These are phyloP conservation scores for Hericium erinaceus DNA, from an alignment of 768 basidiomycete genomes.

Conservation along the genomic window DNA sequence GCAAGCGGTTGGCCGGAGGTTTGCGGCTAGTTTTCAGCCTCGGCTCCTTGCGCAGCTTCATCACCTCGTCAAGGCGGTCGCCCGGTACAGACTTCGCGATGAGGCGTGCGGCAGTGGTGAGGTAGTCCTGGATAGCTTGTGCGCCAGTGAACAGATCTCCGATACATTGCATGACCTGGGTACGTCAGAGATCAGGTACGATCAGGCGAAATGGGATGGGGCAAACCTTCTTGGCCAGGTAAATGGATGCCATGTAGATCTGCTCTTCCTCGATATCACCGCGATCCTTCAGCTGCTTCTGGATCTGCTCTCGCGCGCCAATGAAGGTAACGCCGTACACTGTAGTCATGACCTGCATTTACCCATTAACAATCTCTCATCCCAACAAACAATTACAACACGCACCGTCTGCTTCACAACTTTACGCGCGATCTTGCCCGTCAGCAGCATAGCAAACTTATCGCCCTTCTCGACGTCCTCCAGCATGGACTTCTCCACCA, in stretches of 20 bases:
- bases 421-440: conserved; percentile 80
- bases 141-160: conserved; percentile 93
- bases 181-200: neutral
- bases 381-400: conserved; percentile 2
- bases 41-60: conserved; percentile 19
- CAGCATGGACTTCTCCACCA: conserved; percentile 65
- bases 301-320: conserved; percentile 92
- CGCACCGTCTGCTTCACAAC: conserved; percentile 94
- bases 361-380: neutral
- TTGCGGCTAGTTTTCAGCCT: conserved; percentile 2
- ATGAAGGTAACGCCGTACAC: conserved; percentile 97
- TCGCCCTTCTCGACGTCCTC: conserved; percentile 37
- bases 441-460: conserved; percentile 47
- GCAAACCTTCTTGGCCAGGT: conserved; percentile 67
- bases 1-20: conserved; percentile 33
- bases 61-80: conserved; percentile 46
- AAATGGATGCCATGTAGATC: conserved; percentile 66
- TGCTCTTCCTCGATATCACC: conserved; percentile 63
- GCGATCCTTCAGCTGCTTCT: conserved; percentile 73
- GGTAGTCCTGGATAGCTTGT: conserved; percentile 84
- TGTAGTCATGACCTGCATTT: conserved; percentile 85
- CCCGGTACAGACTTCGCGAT: conserved; percentile 82
- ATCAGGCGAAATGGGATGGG: neutral
- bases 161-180: conserved; percentile 66
- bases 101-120: conserved; percentile 72